Evolutionary conservation across 495 filamentous ascomycete species (phyloP).

Genomic region (Barbatosphaeria neglecta): DNA sequence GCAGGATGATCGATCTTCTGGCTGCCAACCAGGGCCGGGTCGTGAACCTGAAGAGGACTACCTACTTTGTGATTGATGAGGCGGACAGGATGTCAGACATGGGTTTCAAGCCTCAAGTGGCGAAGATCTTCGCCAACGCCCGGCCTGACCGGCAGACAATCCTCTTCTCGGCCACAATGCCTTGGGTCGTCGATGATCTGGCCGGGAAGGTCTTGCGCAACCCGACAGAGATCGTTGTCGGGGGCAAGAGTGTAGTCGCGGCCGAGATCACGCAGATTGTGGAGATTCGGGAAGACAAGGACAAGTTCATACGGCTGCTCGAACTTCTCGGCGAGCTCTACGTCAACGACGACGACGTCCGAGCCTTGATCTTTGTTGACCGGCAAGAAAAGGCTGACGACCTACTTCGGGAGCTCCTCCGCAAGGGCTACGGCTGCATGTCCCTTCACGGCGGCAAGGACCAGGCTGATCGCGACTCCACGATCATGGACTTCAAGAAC

Average conservation of each 20-base stretch:
- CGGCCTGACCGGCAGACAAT: slow-evolving; percentile 88
- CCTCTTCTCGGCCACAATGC: slow-evolving; percentile 93
- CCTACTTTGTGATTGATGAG: slow-evolving; percentile 91
- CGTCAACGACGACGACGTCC: slow-evolving; percentile 75
- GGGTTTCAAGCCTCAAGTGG: slow-evolving; percentile 97
- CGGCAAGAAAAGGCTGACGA: slow-evolving; percentile 88
- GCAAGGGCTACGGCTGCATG: slow-evolving; percentile 86
- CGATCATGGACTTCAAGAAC: slow-evolving; percentile 89
- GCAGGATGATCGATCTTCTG: slow-evolving; percentile 92
- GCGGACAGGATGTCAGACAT: slow-evolving; percentile 99
- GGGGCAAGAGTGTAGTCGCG: slow-evolving; percentile 82
- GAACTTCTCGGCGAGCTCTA: slow-evolving; percentile 83
- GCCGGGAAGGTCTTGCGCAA: slow-evolving; percentile 78
- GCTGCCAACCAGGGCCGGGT: slow-evolving; percentile 87
- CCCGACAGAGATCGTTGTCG: slow-evolving; percentile 85
- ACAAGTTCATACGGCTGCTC: slow-evolving; percentile 74
- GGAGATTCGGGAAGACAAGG: slow-evolving; percentile 71
- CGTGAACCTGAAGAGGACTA: slow-evolving; percentile 78
- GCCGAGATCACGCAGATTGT: slow-evolving; percentile 93
- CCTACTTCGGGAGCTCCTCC: slow-evolving; percentile 68
- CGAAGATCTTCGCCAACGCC: slow-evolving; percentile 87
- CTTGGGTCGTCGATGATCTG: slow-evolving; percentile 81
- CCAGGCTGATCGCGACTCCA: slow-evolving; percentile 87
- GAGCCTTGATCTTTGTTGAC: slow-evolving; percentile 87
- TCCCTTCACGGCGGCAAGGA: slow-evolving; percentile 96